Percentiles rank a stretch among this genome's conserved stretches.
These are phyloP conservation scores for Mycosphaerella arachidis DNA, from an alignment of 2,329 filamentous ascomycete genomes.

Conservation along the genomic window DNA sequence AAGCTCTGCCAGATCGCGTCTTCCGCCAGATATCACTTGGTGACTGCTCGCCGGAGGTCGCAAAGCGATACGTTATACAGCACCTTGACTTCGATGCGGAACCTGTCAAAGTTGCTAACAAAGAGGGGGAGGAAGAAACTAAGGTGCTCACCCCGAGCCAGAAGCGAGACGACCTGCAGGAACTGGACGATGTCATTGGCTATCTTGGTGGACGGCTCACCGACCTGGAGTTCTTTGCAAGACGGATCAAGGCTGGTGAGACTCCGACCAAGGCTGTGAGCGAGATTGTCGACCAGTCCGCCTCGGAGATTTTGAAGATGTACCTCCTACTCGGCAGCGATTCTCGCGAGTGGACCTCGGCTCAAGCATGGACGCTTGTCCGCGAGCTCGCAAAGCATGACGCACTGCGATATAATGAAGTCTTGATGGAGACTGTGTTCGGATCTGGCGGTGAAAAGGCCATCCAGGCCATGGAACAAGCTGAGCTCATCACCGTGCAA, in stretches of 20 bases:
- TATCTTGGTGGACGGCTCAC: conserved; percentile 87
- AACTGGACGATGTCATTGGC: conserved; percentile 76
- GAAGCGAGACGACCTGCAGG: conserved; percentile 54
- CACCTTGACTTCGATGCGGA: conserved; percentile 59
- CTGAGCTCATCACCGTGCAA: conserved; percentile 77
- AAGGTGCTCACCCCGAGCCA: conserved; percentile 45
- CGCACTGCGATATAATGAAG: conserved; percentile 75
- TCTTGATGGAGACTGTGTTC: conserved; percentile 73
- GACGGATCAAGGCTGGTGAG: conserved; percentile 82
- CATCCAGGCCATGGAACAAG: conserved; percentile 74
- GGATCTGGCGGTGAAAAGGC: conserved; percentile 67
- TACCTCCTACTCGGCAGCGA: conserved; percentile 65
- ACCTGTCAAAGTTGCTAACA: conserved; percentile 26
- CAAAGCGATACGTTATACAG: conserved; percentile 83
- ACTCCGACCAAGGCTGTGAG: conserved; percentile 73
- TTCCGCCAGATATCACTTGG: conserved; percentile 82
- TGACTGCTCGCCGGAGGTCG: conserved; percentile 77
- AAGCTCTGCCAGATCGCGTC: conserved; percentile 82
- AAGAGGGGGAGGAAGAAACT: conserved; percentile 37
- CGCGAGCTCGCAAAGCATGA: conserved; percentile 68
- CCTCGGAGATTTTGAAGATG: conserved; percentile 88
- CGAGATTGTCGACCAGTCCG: conserved; percentile 84
- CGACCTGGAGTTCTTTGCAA: conserved; percentile 89
- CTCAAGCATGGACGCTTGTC: conserved; percentile 89
- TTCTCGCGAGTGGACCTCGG: conserved; percentile 66